These are phyloP conservation scores for Gossypium lobatum DNA, from an alignment of 441 rosid species.

Conservation along the genomic window DNA sequence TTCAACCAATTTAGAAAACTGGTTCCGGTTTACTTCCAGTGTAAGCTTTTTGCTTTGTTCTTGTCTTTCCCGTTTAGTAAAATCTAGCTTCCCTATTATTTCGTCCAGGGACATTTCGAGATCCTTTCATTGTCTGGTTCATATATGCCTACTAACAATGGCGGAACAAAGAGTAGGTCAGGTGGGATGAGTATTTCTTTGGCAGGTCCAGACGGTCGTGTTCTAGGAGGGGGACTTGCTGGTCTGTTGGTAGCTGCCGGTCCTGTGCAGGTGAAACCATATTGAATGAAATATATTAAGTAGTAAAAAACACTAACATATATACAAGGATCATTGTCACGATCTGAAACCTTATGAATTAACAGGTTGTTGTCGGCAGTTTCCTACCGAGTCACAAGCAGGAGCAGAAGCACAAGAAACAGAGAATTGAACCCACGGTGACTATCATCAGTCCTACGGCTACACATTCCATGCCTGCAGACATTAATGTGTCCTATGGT, in stretches of 20 bases:
- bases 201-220: conserved; percentile 91
- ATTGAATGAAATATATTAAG: background rate
- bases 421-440: conserved; percentile 34
- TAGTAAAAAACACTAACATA: no score
- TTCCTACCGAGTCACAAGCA: conserved; percentile 80
- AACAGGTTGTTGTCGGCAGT: conserved; percentile 88
- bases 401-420: conserved; percentile 72
- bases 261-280: conserved; percentile 75
- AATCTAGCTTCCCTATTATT: background rate
- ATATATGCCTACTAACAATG: conserved; percentile 62
- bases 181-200: conserved; percentile 96
- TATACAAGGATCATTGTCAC: background rate
- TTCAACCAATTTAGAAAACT: no score
- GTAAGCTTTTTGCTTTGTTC: background rate
- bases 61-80: background rate
- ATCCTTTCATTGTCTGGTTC: conserved; percentile 91
- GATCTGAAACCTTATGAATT: background rate
- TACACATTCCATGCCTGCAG: conserved; percentile 27
- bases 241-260: conserved; percentile 89
- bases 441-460: conserved; percentile 26
- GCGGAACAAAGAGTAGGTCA: conserved; percentile 74
- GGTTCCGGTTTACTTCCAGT: no score
- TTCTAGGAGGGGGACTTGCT: conserved; percentile 93
- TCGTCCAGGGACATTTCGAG: conserved; percentile 83
- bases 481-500: conserved; percentile 21